Evolutionary conservation across 2,329 filamentous ascomycete species (phyloP).

Genomic region (Xylaria sp.): DNA sequence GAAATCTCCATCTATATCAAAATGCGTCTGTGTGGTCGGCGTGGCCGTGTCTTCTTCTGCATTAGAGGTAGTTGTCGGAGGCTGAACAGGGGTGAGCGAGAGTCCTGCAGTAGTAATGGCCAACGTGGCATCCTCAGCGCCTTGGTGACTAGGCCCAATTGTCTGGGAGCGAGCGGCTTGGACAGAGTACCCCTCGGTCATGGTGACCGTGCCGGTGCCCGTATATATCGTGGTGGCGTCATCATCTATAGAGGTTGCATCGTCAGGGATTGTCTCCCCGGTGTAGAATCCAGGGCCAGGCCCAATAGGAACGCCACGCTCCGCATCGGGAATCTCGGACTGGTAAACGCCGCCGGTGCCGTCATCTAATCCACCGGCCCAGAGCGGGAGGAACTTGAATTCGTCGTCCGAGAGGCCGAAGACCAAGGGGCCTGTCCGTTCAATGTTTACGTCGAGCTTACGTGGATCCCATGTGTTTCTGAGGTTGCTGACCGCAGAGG

Average conservation of each 20-base stretch:
- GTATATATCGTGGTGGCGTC: constrained; percentile 30
- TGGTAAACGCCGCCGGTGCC: constrained; percentile 60
- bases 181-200: constrained; percentile 29
- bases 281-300: constrained; percentile 49
- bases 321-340: constrained; percentile 47
- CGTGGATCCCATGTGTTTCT: constrained; percentile 40
- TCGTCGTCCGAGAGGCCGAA: constrained; percentile 66
- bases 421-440: constrained; percentile 58
- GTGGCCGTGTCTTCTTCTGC: background rate
- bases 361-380: constrained; percentile 69
- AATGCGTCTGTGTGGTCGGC: too few relatives aligned
- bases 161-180: constrained; percentile 1
- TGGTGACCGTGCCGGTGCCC: constrained; percentile 35
- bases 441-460: constrained; percentile 49
- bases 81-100: background rate
- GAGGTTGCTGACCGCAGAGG: constrained; percentile 18
- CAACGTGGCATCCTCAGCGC: background rate
- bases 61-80: background rate
- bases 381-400: constrained; percentile 71
- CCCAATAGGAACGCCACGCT: constrained; percentile 42
- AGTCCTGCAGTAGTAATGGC: background rate
- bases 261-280: constrained; percentile 43
- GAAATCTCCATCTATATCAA: background rate
- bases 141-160: background rate
- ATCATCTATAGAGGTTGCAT: constrained; percentile 31